Evolutionary conservation across 306 rosid genomes (phyloP), one percentile per base, ranked within the genome.

Genomic region (Vigna nakashimae): DNA sequence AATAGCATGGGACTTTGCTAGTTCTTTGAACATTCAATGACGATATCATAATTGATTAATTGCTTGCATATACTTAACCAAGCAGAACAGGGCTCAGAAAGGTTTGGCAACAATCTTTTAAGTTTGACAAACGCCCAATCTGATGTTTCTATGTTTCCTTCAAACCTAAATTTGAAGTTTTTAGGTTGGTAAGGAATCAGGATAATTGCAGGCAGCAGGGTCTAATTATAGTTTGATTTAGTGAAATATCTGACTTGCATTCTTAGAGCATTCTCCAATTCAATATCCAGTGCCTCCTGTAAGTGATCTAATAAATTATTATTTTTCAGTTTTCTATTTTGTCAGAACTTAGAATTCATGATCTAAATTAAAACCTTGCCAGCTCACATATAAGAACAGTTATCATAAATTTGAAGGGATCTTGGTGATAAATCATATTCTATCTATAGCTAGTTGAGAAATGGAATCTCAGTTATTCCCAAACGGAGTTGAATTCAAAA

Each of bases 21-120:
- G 71, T 49, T 77, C 74, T 42, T 52, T 63, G 57, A 75, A 9
- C 7, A 11, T 18, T 74, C 59, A 18, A 42, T 48, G 46, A 77
- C 10, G 16, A 45, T 45, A 45, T 43, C 50, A 55, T 55, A 57
- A n/a, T 57, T 43, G 14, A 46, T 45, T 45, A 43, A 43, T 74
- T 24, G 57, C 34, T 74, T 24, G 57, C 34, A 59, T 42, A 24
- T 45, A 28, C 69, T 74, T 74, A 26, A 58, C 58, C 14, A 7
- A 57, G 57, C 26, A 73, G 28, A 57, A 9, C 22, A 73, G 22
- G 12, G 69, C 69, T 59, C 9, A 16, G 57, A 73, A 73, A 57
- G 68, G 67, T 56, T 22, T 14, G 32, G 57, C 43, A 74, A 13
- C 2, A 6, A 16, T 26, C 22, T 16, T 18, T 24, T 5, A 6